These are phyloP conservation scores for Physocladia obscura DNA, from an alignment of 192 early-diverging fungal genomes.

Conservation along the genomic window DNA sequence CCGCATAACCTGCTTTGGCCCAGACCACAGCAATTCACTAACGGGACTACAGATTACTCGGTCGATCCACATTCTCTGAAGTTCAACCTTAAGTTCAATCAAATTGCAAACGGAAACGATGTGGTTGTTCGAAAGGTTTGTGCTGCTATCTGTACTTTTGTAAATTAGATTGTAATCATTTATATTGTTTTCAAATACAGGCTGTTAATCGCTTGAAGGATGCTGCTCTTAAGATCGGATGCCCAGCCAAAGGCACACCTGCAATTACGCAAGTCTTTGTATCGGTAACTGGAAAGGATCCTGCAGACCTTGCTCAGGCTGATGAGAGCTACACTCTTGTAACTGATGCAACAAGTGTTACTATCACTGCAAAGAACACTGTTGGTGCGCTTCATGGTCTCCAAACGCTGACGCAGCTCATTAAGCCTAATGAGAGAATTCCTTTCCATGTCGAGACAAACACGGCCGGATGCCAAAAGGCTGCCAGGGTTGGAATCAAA, in stretches of 20 bases:
- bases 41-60: not conserved
- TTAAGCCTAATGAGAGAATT: conserved; percentile 23
- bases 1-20: conserved; percentile 24
- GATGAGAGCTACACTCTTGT: conserved; percentile 25
- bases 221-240: not conserved
- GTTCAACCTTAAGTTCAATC: not conserved
- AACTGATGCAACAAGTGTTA: not conserved
- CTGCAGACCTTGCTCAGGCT: conserved; percentile 36
- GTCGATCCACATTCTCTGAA: no score
- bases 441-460: conserved; percentile 47
- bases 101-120: not conserved
- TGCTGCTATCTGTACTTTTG: not conserved
- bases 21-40: conserved; percentile 3
- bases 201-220: not conserved
- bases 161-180: not conserved
- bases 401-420: conserved; percentile 70
- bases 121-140: no score
- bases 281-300: not conserved
- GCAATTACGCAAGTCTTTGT: not conserved
- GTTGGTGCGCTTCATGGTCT: conserved; percentile 72
- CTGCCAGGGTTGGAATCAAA: not conserved
- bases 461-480: conserved; percentile 48
- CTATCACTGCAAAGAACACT: conserved; percentile 55
- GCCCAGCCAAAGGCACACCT: not conserved
- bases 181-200: not conserved